These are phyloP conservation scores for Ormosia emarginata DNA, from an alignment of 306 rosid species.

Conservation along the genomic window DNA sequence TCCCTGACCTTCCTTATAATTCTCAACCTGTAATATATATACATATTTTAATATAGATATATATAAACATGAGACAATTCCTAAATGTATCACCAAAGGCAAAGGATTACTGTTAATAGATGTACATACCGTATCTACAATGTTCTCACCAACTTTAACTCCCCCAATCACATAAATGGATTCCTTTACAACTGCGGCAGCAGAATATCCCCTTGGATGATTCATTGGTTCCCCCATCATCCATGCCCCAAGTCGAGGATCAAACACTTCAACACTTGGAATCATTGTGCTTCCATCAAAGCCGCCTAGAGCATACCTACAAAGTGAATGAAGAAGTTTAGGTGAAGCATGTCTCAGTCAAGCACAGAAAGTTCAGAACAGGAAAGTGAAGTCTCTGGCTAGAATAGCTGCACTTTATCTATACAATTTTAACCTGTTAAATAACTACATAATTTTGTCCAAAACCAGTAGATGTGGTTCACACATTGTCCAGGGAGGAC, in stretches of 20 bases:
- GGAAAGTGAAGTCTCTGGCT: background rate
- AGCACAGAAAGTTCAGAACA: background rate
- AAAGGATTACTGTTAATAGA: background rate
- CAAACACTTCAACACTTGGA: slow-evolving; percentile 70
- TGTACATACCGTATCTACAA: slow-evolving; percentile 51
- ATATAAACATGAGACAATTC: background rate
- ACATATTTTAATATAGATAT: background rate
- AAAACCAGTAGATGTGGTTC: background rate
- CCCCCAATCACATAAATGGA: slow-evolving; percentile 72
- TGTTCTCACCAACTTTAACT: slow-evolving; percentile 23
- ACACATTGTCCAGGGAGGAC: background rate
- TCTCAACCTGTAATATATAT: slow-evolving; percentile 57
- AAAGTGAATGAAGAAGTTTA: slow-evolving; percentile 7
- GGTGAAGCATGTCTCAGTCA: background rate
- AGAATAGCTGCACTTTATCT: background rate
- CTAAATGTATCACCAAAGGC: background rate
- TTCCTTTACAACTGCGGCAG: slow-evolving; percentile 58
- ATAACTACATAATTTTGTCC: background rate
- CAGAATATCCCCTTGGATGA: slow-evolving; percentile 58
- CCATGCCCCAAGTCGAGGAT: slow-evolving; percentile 78
- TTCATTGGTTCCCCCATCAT: slow-evolving; percentile 62
- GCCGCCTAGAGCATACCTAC: slow-evolving; percentile 73
- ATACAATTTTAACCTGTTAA: background rate
- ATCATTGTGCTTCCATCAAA: slow-evolving; percentile 59
- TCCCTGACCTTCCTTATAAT: slow-evolving; percentile 58